Conservation (phyloP, 495 filamentous ascomycete genomes). For the Monascus purpureus region DNA sequence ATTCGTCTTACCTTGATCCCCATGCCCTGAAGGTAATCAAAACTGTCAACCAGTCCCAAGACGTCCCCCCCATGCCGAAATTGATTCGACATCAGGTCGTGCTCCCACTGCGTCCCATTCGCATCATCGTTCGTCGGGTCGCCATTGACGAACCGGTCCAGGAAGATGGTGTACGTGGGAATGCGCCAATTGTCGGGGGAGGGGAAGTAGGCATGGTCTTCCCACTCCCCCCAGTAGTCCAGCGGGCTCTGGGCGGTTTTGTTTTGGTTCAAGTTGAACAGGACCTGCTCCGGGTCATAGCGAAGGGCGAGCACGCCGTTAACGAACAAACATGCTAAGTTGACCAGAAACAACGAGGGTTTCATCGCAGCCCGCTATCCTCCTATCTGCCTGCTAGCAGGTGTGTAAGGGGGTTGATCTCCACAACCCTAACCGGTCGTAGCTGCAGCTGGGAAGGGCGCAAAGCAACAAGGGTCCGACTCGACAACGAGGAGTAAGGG, state of each 20-base stretch:
- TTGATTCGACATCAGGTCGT: conserved; percentile 22
- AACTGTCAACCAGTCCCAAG: conserved; percentile 16
- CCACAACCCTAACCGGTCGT: too few relatives aligned
- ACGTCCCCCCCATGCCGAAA: conserved; percentile 25
- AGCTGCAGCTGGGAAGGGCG: too few relatives aligned
- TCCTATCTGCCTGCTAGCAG: too few relatives aligned
- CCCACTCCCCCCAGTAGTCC: conserved; percentile 23
- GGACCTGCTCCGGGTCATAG: conserved; percentile 15
- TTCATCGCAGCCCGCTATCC: too few relatives aligned
- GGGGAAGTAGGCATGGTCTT: conserved; percentile 19
- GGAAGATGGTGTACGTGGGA: conserved; percentile 23
- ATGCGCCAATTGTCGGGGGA: conserved; percentile 26
- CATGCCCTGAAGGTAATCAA: conserved; percentile 29
- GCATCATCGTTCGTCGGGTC: conserved; percentile 24
- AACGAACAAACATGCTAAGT: too few relatives aligned
- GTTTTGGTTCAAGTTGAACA: conserved; percentile 26
- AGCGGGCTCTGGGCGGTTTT: conserved; percentile 12
- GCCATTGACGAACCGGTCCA: conserved; percentile 25
- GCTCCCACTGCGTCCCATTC: conserved; percentile 24
- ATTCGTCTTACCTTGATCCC: conserved; percentile 14
- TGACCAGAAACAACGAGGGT: too few relatives aligned
- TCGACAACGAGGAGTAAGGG: too few relatives aligned
- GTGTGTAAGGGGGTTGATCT: too few relatives aligned
- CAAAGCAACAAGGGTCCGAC: too few relatives aligned
- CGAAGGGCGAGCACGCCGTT: conserved; percentile 6